Evolutionary conservation across 768 basidiomycete genomes (phyloP), one percentile per base, ranked within the genome.

Genomic region (Suillus occidentalis): DNA sequence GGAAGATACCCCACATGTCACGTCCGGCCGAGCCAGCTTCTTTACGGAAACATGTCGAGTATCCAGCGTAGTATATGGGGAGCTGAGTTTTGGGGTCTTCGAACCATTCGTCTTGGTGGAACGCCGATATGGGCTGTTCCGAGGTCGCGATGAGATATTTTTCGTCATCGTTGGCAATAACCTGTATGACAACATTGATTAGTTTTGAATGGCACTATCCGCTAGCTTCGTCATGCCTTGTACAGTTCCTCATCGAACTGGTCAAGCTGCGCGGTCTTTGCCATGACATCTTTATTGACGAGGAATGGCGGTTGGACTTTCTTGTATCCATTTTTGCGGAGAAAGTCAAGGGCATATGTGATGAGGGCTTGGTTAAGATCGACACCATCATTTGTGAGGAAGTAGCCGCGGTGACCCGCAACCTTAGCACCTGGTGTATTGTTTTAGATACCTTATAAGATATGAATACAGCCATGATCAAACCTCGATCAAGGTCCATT

Each of bases 1-100:
- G 93, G 89, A 99, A 99, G 78, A 99, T 98, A 64, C 97, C 97
- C 95, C 97, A 98, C 84, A 97, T 98, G 71, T 99, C 97, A 63
- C 95, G 90, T 4, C 97, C 97, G 9, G 95, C 95, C 3, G 95
- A 92, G 40, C 97, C 97, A 3, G 97, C 97, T 81, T 99, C 97
- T 80, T 99, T 99, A 36, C 97, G 89, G 90, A 99, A 99, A 77
- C 97, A 99, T 18, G 97, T 99, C 72, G 90, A 93, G 76, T 90
- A 93, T 25, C 91, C 91, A 0, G 92, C 92, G 72, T 91, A 97
- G 79, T 85, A 84, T 74, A 97, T 84, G 2, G 97, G 97, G n/a
- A 99, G 88, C 74, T 97, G 94, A 31, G 85, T 87, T 57, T 93
- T 88, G 1, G 95, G 95, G 75, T 88, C 87, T 71, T 97, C 96